Conservation (phyloP, 2,329 filamentous ascomycete species). For the Coniochaeta sp. region DNA sequence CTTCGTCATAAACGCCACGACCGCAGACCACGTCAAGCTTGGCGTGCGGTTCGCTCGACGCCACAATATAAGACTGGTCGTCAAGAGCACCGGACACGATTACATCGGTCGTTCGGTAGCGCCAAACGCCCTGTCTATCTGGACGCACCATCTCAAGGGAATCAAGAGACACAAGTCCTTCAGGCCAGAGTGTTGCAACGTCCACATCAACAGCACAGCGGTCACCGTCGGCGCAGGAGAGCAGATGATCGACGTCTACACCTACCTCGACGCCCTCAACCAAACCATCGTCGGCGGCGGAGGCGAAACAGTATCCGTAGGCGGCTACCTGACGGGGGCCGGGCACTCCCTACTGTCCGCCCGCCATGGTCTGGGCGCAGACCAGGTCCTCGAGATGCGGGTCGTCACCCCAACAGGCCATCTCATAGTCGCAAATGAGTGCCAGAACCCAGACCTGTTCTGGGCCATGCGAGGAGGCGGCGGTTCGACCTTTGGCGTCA, state of each 20-base stretch:
- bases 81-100: constrained; percentile 6
- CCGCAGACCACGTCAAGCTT: constrained; percentile 19
- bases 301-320: constrained; percentile 45
- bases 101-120: constrained; percentile 32
- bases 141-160: constrained; percentile 31
- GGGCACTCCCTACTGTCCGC: constrained; percentile 47
- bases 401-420: constrained; percentile 44
- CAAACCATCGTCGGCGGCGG: constrained; percentile 45
- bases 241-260: constrained; percentile 38
- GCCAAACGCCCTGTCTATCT: constrained; percentile 45
- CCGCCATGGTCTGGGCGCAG: constrained; percentile 48
- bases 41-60: constrained; percentile 33
- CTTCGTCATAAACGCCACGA: constrained; percentile 30
- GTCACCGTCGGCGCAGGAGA: constrained; percentile 45
- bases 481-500: constrained; percentile 50
- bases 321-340: constrained; percentile 52
- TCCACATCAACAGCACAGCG: constrained; percentile 34
- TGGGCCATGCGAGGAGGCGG: constrained; percentile 56
- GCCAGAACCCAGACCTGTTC: constrained; percentile 47
- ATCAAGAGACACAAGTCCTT: constrained; percentile 31
- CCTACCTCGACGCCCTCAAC: constrained; percentile 31
- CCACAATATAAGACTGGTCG: constrained; percentile 5
- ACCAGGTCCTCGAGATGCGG: constrained; percentile 51
- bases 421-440: constrained; percentile 40
- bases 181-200: constrained; percentile 28